These are phyloP conservation scores for Plantago elongata DNA, from an alignment of 257 asterid genomes.

Conservation along the genomic window DNA sequence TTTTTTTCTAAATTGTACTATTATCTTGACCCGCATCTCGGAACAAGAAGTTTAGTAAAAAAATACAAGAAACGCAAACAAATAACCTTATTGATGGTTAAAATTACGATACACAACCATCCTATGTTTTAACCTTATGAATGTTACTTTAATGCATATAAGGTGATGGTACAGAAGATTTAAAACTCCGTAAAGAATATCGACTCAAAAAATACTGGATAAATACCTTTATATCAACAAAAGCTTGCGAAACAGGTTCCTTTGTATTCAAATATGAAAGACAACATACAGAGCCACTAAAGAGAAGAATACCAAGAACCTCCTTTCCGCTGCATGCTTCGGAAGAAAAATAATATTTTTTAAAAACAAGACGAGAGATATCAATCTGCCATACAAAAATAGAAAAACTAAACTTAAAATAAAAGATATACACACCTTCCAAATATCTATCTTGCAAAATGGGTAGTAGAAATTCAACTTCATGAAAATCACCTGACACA, in stretches of 20 bases:
- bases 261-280: slow-evolving; percentile 65
- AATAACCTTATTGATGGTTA: no score
- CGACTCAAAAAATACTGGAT: neutral
- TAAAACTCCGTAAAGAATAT: no score
- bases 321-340: slow-evolving; percentile 64
- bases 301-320: slow-evolving; percentile 63
- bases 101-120: no score
- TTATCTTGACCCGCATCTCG: no score
- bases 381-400: slow-evolving; percentile 3
- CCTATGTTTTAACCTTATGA: neutral
- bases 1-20: no score
- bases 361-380: slow-evolving; percentile 1
- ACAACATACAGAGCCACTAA: slow-evolving; percentile 68
- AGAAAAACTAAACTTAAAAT: slow-evolving; percentile 12
- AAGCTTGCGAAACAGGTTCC: slow-evolving; percentile 77
- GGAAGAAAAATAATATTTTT: slow-evolving; percentile 19
- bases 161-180: no score
- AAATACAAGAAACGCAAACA: no score
- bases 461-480: slow-evolving; percentile 88
- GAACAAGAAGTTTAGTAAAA: no score
- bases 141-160: neutral
- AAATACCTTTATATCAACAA: slow-evolving; percentile 80
- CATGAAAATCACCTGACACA: slow-evolving; percentile 54
- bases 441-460: slow-evolving; percentile 56
- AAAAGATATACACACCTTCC: slow-evolving; percentile 52